Conservation (phyloP, 441 rosid species). For the Euphorbia celastroides region DNA sequence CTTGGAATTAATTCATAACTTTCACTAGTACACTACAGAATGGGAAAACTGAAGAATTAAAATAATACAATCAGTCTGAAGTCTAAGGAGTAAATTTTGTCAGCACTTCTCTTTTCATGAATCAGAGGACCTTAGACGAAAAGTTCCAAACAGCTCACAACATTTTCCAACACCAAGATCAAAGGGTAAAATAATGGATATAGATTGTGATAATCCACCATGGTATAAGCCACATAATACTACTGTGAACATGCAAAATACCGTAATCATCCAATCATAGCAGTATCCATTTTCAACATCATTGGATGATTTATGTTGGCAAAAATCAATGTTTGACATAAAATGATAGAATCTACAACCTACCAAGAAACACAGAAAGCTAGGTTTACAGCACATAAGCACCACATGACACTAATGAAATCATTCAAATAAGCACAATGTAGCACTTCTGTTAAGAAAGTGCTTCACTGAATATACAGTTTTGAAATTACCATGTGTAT, state of each 20-base stretch:
- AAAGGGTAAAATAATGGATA: background rate
- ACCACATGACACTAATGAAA: background rate
- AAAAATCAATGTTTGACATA: background rate
- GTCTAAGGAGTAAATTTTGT: background rate
- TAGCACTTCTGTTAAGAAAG: background rate
- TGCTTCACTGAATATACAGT: background rate
- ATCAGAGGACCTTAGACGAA: background rate
- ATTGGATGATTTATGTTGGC: background rate
- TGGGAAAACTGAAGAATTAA: background rate
- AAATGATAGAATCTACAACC: background rate
- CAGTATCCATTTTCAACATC: background rate
- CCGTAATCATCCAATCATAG: background rate
- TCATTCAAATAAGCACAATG: background rate
- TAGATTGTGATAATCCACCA: background rate
- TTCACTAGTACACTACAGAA: background rate
- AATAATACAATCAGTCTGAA: background rate
- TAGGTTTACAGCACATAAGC: background rate
- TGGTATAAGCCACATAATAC: background rate
- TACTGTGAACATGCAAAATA: background rate
- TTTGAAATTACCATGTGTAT: slow-evolving; percentile 67
- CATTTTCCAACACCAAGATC: background rate
- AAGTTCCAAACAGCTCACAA: background rate
- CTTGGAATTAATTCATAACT: background rate
- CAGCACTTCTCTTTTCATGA: background rate
- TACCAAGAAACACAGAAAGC: background rate